Percentiles rank a stretch among this genome's conserved stretches.
Conservation (phyloP, 2,329 filamentous ascomycete species). For the Colletotrichum cordylinicola region DNA sequence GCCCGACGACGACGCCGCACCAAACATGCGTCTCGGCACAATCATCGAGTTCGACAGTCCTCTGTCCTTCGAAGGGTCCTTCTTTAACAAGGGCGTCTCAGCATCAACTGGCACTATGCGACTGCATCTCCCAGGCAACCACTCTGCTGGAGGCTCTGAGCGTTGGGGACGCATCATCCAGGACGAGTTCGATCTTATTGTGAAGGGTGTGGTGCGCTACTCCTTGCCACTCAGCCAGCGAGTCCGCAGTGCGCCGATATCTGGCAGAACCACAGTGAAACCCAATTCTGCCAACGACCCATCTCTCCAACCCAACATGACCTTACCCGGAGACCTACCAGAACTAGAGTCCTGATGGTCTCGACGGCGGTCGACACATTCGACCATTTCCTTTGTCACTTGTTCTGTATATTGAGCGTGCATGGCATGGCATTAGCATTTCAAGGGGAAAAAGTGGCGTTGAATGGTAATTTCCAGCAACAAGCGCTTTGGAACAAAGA, state of each 20-base stretch:
- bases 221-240: constrained; percentile 66
- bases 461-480: constrained; percentile 13
- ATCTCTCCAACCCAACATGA: constrained; percentile 40
- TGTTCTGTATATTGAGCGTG: constrained; percentile 43
- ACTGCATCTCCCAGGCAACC: constrained; percentile 83
- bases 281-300: constrained; percentile 67
- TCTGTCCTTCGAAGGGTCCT: constrained; percentile 87
- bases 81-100: constrained; percentile 76
- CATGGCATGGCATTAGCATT: constrained; percentile 32
- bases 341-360: background rate
- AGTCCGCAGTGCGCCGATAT: constrained; percentile 64
- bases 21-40: constrained; percentile 91
- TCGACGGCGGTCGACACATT: constrained; percentile 20
- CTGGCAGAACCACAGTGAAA: constrained; percentile 64
- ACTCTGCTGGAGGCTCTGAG: constrained; percentile 82
- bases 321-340: constrained; percentile 27
- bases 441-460: constrained; percentile 20
- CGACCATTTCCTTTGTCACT: constrained; percentile 22
- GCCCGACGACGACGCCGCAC: constrained; percentile 70
- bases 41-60: constrained; percentile 88
- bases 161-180: constrained; percentile 91
- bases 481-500: constrained; percentile 15
- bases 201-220: constrained; percentile 91
- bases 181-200: constrained; percentile 91
- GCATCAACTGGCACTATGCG: constrained; percentile 84